Evolutionary conservation across 1,139 yeast species (phyloP), one percentile per base, ranked within the genome.

Genomic region (Yamadazyma epiphylla): DNA sequence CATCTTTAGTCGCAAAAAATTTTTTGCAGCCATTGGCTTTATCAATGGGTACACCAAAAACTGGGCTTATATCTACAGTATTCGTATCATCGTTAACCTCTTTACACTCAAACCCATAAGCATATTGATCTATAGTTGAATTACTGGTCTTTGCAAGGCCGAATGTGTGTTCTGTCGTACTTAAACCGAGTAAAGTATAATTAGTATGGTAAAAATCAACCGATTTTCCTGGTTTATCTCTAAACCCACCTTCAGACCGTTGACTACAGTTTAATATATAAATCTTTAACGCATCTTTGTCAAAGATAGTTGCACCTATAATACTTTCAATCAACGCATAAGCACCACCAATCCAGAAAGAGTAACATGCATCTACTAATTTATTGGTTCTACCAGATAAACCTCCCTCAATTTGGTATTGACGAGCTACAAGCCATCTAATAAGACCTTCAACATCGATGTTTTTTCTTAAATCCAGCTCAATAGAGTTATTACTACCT

Each of bases 351-450:
- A 89, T 81, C 98, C 98, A 91, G 53, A 84, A 94, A 48, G 89
- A 78, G 54, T 94, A 94, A 55, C 99, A 94, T 0, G 95, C 96
- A 55, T 94, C 99, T 1, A 91, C 97, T 25, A 94, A 67, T 55
- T 94, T 94, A 52, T 91, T 89, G 0, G 95, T 76, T 34, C 99
- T 72, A 0, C 99, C 99, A 7, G 80, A 72, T 27, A 89, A 72
- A 0, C 97, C 96, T 5, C 94, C 95, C 51, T 88, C 96, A 5
- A 77, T 55, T 20, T 63, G 62, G 36, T 69, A 62, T 51, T 91
- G 98, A 25, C 95, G 71, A 14, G 70, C 60, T 5, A 70, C 69
- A 4, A 80, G 62, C 98, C 98, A 94, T 30, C 69, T 54, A 3
- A 71, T 38, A 20, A 83, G 55, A 5, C 36, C 38, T 0, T 62